Conservation (phyloP, 441 rosid species). For the Erysimum pusillum region DNA sequence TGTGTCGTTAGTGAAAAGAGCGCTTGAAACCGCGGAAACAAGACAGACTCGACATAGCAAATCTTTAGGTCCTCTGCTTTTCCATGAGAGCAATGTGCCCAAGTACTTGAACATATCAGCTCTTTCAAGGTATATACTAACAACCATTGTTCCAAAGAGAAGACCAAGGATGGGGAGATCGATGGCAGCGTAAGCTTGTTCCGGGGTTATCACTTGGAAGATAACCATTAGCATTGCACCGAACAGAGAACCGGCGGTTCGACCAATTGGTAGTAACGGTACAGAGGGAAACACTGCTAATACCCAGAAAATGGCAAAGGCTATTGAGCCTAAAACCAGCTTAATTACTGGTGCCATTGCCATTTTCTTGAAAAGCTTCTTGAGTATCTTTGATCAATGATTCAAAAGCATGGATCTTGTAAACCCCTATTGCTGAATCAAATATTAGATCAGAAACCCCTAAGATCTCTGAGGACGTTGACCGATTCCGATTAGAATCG, state of each 20-base stretch:
- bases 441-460: not conserved
- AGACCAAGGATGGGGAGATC: conserved; percentile 90
- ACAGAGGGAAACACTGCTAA: conserved; percentile 87
- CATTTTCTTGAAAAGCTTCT: conserved; percentile 45
- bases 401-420: conserved; percentile 15
- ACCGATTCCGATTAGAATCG: not conserved
- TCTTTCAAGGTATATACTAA: conserved; percentile 76
- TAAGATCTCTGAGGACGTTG: not conserved
- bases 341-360: conserved; percentile 59
- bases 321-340: conserved; percentile 67
- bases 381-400: not conserved
- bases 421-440: not conserved
- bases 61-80: conserved; percentile 76
- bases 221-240: conserved; percentile 92
- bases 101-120: conserved; percentile 85
- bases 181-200: conserved; percentile 80
- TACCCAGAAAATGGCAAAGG: conserved; percentile 82
- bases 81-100: conserved; percentile 77
- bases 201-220: conserved; percentile 71
- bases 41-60: conserved; percentile 71
- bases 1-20: conserved; percentile 90
- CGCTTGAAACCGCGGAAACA: conserved; percentile 82
- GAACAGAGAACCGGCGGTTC: conserved; percentile 87
- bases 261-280: conserved; percentile 79
- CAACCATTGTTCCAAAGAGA: conserved; percentile 93